Percentiles rank a stretch among this genome's conserved stretches.
phyloP scores from a whole-genome alignment of 441 rosid genomes.

The Arabidopsis hybrid region DNA sequence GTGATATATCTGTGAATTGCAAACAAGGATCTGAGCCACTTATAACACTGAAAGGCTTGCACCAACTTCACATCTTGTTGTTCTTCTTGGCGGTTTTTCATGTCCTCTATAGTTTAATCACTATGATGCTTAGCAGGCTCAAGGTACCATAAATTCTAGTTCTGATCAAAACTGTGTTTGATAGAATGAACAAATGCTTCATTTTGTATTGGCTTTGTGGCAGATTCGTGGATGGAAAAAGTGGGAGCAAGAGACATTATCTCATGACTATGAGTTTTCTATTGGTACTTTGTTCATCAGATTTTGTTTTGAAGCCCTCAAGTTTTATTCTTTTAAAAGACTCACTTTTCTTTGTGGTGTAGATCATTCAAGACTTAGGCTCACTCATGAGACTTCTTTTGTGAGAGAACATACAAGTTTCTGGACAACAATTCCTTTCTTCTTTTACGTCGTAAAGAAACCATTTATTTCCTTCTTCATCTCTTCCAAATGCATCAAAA shows the following conservation, averaged over 20 bases:
- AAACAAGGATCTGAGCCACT: conserved; percentile 69
- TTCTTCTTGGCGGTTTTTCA: conserved; percentile 89
- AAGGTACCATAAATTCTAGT: conserved; percentile 53
- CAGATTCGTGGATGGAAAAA: conserved; percentile 85
- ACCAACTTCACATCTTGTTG: conserved; percentile 82
- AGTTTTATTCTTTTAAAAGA: background rate
- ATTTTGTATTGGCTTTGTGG: conserved; percentile 6
- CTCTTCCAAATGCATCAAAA: conserved; percentile 13
- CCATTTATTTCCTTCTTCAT: background rate
- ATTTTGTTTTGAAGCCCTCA: conserved; percentile 15
- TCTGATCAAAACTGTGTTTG: background rate
- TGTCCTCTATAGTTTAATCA: conserved; percentile 66
- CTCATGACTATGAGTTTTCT: conserved; percentile 77
- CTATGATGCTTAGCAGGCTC: conserved; percentile 88
- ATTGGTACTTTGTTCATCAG: conserved; percentile 51
- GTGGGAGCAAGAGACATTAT: conserved; percentile 85
- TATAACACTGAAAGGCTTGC: conserved; percentile 73
- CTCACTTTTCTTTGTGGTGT: conserved; percentile 29
- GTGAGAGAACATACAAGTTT: conserved; percentile 82
- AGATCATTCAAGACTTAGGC: conserved; percentile 94
- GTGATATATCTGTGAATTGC: conserved; percentile 53
- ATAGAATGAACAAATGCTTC: background rate
- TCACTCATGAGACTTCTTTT: conserved; percentile 89
- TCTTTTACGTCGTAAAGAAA: conserved; percentile 78
- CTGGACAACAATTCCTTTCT: conserved; percentile 83